These are phyloP conservation scores for Xanthoconium stramineum DNA, from an alignment of 768 basidiomycete genomes.

Conservation along the genomic window DNA sequence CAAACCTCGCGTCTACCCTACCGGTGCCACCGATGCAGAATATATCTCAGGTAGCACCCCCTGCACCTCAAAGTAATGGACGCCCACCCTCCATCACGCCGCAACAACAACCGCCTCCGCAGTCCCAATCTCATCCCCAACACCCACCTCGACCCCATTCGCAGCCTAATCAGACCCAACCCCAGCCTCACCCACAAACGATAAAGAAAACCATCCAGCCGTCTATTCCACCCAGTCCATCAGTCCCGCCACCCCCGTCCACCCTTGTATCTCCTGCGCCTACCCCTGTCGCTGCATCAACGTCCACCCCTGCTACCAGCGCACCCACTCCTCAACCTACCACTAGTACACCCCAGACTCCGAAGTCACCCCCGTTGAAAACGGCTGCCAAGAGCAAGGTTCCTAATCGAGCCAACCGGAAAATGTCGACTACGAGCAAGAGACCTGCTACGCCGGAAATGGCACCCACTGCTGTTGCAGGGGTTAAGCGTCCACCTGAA, in stretches of 20 bases:
- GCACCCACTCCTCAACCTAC: conserved; percentile 38
- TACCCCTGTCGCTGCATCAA: conserved; percentile 40
- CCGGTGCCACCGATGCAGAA: conserved; percentile 20
- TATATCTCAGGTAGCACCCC: conserved; percentile 16
- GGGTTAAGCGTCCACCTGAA: conserved; percentile 34
- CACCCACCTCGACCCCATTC: conserved; percentile 7
- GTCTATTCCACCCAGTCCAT: conserved; percentile 23
- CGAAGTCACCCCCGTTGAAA: conserved; percentile 70
- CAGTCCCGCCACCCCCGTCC: conserved; percentile 11
- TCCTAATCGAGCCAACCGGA: conserved; percentile 25
- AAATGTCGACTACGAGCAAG: conserved; percentile 31
- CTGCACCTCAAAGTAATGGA: conserved; percentile 25
- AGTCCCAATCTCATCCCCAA: conserved; percentile 5
- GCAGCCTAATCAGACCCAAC: conserved; percentile 8
- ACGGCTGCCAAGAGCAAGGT: conserved; percentile 44
- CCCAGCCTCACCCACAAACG: conserved; percentile 2
- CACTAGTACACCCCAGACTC: conserved; percentile 58
- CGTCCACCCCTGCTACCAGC: conserved; percentile 50
- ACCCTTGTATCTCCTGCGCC: conserved; percentile 38
- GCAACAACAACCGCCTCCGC: conserved; percentile 10
- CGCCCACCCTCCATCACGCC: conserved; percentile 30
- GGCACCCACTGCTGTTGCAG: conserved; percentile 23
- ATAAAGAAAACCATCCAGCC: conserved; percentile 17
- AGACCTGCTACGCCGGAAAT: conserved; percentile 36
- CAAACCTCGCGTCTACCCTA: conserved; percentile 5